phyloP scores from a whole-genome alignment of 495 filamentous ascomycete species.

The Penicillium chermesinum region DNA sequence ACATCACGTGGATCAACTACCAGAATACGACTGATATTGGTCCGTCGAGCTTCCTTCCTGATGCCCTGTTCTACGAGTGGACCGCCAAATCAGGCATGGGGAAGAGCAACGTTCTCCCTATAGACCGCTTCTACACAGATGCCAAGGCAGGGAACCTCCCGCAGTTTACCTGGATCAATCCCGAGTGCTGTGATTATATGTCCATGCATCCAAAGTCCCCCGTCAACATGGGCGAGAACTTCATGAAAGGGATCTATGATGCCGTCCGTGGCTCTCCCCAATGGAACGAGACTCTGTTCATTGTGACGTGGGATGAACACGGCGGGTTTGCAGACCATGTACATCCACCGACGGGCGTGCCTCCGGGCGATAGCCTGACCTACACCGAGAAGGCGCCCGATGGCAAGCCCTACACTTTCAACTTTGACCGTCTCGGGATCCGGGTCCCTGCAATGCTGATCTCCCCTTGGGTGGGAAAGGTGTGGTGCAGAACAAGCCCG shows the following conservation, averaged over 20 bases:
- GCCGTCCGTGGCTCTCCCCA: conserved; percentile 41
- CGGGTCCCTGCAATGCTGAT: conserved; percentile 47
- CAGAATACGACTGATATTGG: conserved; percentile 33
- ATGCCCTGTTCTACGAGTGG: conserved; percentile 39
- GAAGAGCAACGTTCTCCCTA: conserved; percentile 29
- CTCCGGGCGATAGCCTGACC: conserved; percentile 33
- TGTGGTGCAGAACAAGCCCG: conserved; percentile 33
- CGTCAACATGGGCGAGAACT: conserved; percentile 44
- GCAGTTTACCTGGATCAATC: conserved; percentile 49
- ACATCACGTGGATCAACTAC: conserved; percentile 48
- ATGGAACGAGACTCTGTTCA: conserved; percentile 46
- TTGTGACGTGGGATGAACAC: conserved; percentile 48
- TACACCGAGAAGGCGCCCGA: conserved; percentile 38
- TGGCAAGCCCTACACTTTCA: conserved; percentile 40
- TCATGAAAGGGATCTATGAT: conserved; percentile 49
- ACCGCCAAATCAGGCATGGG: conserved; percentile 31
- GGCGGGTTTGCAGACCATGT: conserved; percentile 48
- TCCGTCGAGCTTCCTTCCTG: conserved; percentile 24
- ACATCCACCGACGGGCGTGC: conserved; percentile 39
- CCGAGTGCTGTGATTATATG: conserved; percentile 46
- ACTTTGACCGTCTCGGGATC: conserved; percentile 45
- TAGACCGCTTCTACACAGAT: conserved; percentile 35
- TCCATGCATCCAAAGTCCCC: conserved; percentile 46
- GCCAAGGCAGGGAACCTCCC: conserved; percentile 38
- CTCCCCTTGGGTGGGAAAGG: conserved; percentile 46